Percentiles rank a stretch among this genome's conserved stretches.
Conservation (phyloP, 1,284 basidiomycete species). For the Psilocybe mexicana region DNA sequence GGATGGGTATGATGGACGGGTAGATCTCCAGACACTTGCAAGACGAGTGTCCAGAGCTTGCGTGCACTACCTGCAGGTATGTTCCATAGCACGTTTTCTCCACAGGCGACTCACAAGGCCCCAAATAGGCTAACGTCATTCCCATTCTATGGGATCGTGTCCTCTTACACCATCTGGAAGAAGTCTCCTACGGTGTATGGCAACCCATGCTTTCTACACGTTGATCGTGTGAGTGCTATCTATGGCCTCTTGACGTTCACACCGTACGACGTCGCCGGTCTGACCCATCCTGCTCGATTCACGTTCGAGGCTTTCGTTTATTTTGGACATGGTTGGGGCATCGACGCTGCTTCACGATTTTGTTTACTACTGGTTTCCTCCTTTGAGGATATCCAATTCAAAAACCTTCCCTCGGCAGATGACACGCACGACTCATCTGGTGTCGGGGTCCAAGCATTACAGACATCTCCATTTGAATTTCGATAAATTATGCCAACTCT, state of each 20-base stretch:
- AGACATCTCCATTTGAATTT: too few species aligned
- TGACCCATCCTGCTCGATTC: neutral
- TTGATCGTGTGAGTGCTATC: slow-evolving; percentile 27
- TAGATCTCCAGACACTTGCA: slow-evolving; percentile 66
- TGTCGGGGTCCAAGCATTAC: too few species aligned
- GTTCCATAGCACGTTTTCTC: neutral
- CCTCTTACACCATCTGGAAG: slow-evolving; percentile 71
- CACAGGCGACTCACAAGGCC: neutral
- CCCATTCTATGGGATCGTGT: slow-evolving; percentile 69
- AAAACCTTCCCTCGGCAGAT: too few species aligned
- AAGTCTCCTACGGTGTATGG: slow-evolving; percentile 68
- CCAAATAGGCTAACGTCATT: slow-evolving; percentile 57
- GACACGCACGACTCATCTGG: too few species aligned
- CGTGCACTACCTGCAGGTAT: slow-evolving; percentile 73
- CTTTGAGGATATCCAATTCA: neutral
- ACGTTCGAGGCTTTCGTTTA: neutral
- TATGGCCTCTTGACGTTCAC: neutral
- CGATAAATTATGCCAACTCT: too few species aligned
- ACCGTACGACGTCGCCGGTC: neutral
- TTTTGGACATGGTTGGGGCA: neutral
- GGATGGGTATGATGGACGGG: slow-evolving; percentile 63
- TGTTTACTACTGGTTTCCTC: neutral
- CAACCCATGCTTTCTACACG: slow-evolving; percentile 56
- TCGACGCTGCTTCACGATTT: neutral
- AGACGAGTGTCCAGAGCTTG: slow-evolving; percentile 69